Conservation (phyloP, 306 rosid species). For the Acacia acuminata region DNA sequence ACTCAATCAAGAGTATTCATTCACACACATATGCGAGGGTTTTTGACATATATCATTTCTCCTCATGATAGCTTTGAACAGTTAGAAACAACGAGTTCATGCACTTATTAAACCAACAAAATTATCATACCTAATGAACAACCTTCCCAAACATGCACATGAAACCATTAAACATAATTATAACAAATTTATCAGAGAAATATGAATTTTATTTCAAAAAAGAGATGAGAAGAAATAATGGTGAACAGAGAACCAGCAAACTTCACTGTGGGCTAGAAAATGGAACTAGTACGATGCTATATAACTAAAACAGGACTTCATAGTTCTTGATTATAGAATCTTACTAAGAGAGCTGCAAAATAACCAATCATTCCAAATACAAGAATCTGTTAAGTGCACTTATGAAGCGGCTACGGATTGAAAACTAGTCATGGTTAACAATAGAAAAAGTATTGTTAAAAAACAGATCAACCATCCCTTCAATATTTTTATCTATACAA, state of each 20-base stretch:
- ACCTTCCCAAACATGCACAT: no score
- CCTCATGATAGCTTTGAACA: no score
- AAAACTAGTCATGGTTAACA: constrained; percentile 27
- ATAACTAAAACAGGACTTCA: background rate
- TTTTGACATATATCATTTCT: no score
- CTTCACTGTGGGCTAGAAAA: background rate
- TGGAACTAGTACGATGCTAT: background rate
- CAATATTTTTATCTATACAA: no score
- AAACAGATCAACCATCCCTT: background rate
- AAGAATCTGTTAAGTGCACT: constrained; percentile 74
- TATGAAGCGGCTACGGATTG: constrained; percentile 65
- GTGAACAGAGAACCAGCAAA: background rate
- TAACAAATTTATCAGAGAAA: background rate
- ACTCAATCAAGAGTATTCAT: no score
- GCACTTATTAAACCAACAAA: no score
- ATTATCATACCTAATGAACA: no score
- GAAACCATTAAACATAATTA: no score
- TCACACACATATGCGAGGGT: no score
- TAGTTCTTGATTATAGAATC: constrained; percentile 6
- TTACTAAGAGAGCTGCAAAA: constrained; percentile 78
- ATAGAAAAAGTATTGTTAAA: background rate
- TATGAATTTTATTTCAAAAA: background rate
- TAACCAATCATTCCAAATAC: constrained; percentile 63
- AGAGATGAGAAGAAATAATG: background rate
- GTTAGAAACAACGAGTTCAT: no score